Evolutionary conservation across 73 alveolate genomes (phyloP).

Genomic region (Stentor coeruleus): DNA sequence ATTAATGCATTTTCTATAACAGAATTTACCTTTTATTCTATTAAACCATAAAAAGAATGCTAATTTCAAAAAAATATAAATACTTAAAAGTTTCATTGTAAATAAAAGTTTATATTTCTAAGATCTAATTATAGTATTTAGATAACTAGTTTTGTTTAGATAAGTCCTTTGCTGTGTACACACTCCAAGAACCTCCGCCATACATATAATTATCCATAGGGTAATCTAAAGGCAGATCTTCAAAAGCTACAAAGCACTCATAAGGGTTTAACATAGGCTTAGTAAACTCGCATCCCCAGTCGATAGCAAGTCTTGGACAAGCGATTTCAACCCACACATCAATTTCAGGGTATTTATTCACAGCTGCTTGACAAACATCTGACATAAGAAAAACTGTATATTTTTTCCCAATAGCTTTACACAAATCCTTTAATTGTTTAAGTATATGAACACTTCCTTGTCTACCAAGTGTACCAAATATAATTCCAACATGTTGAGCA

Average conservation of each 20-base stretch:
- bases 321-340: conserved; percentile 30
- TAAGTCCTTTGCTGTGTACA: conserved; percentile 47
- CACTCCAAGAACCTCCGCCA: conserved; percentile 96
- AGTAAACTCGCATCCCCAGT: conserved; percentile 93
- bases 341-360: conserved; percentile 20
- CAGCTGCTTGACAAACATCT: neutral
- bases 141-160: too few species aligned
- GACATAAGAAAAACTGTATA: conserved; percentile 54
- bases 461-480: conserved; percentile 99
- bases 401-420: conserved; percentile 61
- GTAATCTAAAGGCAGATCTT: conserved; percentile 52
- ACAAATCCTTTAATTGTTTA: conserved; percentile 69
- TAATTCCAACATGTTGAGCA: conserved; percentile 71
- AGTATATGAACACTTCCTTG: conserved; percentile 94
- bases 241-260: conserved; percentile 82
- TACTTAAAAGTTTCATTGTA: too few species aligned
- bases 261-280: conserved; percentile 96
- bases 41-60: too few species aligned
- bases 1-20: too few species aligned
- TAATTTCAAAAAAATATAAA: too few species aligned
- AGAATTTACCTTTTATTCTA: too few species aligned
- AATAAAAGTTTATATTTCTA: too few species aligned
- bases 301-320: conserved; percentile 92
- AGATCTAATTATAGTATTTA: too few species aligned
- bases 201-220: conserved; percentile 94